Conservation (phyloP, 2,329 filamentous ascomycete genomes). For the Nigrograna mackinnonii region DNA sequence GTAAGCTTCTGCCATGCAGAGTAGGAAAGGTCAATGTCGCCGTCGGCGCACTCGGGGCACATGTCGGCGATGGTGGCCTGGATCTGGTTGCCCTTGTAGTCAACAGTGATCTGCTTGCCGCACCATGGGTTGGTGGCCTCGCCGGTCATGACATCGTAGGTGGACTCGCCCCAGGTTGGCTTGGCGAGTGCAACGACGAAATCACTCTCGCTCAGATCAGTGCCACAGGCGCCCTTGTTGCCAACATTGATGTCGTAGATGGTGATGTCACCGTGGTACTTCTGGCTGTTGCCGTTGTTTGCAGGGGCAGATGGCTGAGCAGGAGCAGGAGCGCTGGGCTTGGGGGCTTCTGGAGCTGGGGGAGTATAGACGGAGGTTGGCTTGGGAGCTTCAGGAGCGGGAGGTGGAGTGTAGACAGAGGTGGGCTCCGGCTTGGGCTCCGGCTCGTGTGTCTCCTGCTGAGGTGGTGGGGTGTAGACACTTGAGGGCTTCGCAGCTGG, state of each 20-base stretch:
- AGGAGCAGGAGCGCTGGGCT: constrained; percentile 7
- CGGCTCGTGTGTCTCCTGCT: constrained; percentile 1
- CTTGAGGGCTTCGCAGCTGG: constrained; percentile 6
- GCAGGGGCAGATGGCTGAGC: background rate
- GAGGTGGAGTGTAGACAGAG: constrained; percentile 9
- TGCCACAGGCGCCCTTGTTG: constrained; percentile 32
- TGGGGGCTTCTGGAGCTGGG: constrained; percentile 7
- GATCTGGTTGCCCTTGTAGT: constrained; percentile 31
- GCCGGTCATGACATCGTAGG: constrained; percentile 33
- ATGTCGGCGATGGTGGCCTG: constrained; percentile 34
- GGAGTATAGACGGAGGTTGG: constrained; percentile 9
- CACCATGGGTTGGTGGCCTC: constrained; percentile 37
- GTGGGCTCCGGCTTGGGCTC: constrained; percentile 1
- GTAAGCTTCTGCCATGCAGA: constrained; percentile 33
- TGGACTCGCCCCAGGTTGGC: constrained; percentile 28
- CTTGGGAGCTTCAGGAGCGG: background rate
- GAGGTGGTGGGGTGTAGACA: constrained; percentile 12
- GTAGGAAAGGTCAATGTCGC: constrained; percentile 34
- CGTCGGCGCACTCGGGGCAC: constrained; percentile 36
- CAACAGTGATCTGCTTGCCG: constrained; percentile 34
- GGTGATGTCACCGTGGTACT: constrained; percentile 31
- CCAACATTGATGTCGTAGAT: constrained; percentile 35
- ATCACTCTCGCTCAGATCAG: constrained; percentile 21
- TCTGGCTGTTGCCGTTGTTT: constrained; percentile 3
- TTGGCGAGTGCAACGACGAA: constrained; percentile 32